Evolutionary conservation across 2,329 filamentous ascomycete species (phyloP), one percentile per base, ranked within the genome.

Genomic region (Calonectria pseudoreteaudii): DNA sequence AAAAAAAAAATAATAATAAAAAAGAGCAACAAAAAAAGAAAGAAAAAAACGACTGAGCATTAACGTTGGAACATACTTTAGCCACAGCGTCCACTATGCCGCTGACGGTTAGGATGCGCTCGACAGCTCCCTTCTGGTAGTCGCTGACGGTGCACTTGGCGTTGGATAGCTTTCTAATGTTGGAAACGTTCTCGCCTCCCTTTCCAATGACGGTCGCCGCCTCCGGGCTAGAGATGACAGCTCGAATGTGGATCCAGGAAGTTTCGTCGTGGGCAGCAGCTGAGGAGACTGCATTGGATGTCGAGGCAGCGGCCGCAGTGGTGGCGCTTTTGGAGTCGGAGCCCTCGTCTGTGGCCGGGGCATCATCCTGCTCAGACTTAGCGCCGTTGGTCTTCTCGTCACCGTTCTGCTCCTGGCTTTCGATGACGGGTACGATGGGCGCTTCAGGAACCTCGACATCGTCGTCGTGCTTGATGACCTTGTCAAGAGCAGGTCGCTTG

Each of bases 141-240:
- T 99, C 97, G 87, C 96, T 98, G 80, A 99, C 97, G 62, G 97
- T 99, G 88, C 97, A 99, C 87, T 98, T 98, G 78, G 97, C 97
- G 81, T 95, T 96, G 67, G 97, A 98, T 87, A 98, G 90, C 84
- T 95, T 95, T 79, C 97, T 93, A 83, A 99, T 98, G 87, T 98
- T 95, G 79, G 96, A 98, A 62, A 99, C 97, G 83, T 99, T 99
- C 89, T 99, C 97, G 83, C 97, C 97, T 76, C 96, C 96, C 87
- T 99, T 99, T 83, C 97, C 97, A 86, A 99, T 99, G 78, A 98
- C 95, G 64, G 97, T 99, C 49, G 97, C 97, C 79, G 97, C 97
- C 86, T 99, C 97, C 58, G 95, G 95, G 85, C 96, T 99, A 67
- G 96, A 98, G 81, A 99, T 99, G 81, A 98, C 96, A 70, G 97